phyloP scores from a whole-genome alignment of 176 grass and related monocot genomes.

The Musa itinerans region DNA sequence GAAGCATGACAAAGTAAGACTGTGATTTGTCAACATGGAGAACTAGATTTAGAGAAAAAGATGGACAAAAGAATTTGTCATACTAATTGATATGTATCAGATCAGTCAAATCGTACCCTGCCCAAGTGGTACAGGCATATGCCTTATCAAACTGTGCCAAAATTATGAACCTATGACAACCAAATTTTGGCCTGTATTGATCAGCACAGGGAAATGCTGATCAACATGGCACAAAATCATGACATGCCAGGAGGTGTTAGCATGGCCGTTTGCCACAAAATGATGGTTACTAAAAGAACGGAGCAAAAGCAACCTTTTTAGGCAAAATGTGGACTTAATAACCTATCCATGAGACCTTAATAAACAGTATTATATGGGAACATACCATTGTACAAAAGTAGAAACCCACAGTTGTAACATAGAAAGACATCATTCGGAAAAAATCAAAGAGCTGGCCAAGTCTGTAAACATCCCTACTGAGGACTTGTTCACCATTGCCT shows the following conservation, averaged over 20 bases:
- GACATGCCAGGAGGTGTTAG: no score
- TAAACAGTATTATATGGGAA: background rate
- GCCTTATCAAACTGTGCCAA: no score
- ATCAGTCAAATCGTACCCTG: no score
- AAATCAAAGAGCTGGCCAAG: slow-evolving; percentile 96
- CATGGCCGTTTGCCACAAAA: no score
- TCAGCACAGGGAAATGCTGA: no score
- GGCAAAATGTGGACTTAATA: background rate
- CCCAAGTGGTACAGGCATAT: no score
- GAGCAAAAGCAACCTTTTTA: background rate
- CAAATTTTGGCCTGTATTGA: no score
- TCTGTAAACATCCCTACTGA: slow-evolving; percentile 94
- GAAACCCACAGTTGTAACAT: slow-evolving; percentile 84
- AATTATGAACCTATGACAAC: no score
- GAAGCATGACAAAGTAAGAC: no score
- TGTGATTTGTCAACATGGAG: background rate
- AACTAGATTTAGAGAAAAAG: background rate
- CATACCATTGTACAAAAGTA: slow-evolving; percentile 93
- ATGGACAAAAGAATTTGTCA: no score
- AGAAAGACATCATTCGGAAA: slow-evolving; percentile 94
- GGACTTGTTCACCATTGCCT: slow-evolving; percentile 93
- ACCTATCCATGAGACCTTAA: slow-evolving; percentile 11
- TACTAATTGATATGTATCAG: no score
- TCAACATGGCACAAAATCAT: no score
- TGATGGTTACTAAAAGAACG: background rate